phyloP scores from a whole-genome alignment of 257 asterid genomes.

The Lycium ferocissimum region DNA sequence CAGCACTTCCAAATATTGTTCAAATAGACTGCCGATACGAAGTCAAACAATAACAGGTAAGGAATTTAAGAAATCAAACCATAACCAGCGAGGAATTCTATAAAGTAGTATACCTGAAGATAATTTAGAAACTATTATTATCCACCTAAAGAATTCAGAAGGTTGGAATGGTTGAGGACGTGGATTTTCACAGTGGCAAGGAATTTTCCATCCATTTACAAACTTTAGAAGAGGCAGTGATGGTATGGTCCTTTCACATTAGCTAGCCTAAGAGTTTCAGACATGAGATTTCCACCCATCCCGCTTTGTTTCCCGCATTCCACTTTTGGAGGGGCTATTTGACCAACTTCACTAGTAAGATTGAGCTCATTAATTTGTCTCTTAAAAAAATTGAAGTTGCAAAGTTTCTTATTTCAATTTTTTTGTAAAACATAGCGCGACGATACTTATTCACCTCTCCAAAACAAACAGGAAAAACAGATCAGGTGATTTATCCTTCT shows the following conservation, averaged over 20 bases:
- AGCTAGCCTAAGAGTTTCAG: not conserved
- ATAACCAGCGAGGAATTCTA: conserved; percentile 11
- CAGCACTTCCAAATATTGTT: conserved; percentile 14
- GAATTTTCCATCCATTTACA: not conserved
- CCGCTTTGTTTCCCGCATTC: not conserved
- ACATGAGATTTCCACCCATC: conserved; percentile 8
- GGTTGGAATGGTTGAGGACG: not conserved
- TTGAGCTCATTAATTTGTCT: conserved; percentile 4
- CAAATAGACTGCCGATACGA: not conserved
- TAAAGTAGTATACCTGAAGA: not conserved
- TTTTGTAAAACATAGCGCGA: not conserved
- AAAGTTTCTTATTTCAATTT: not conserved
- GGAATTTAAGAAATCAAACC: not conserved
- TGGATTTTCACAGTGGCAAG: not conserved
- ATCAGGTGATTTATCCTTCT: not conserved
- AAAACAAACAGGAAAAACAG: not conserved
- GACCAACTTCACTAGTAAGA: conserved; percentile 3
- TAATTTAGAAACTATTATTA: not conserved
- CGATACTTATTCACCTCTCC: not conserved
- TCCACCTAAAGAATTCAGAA: conserved; percentile 25
- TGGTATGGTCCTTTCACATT: conserved; percentile 21
- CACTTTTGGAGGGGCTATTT: conserved; percentile 1
- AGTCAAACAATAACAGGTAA: conserved; percentile 9
- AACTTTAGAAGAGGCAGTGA: not conserved
- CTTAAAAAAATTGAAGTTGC: not conserved